phyloP scores from a whole-genome alignment of 2,329 filamentous ascomycete species.

The Aspergillus vadensis region DNA sequence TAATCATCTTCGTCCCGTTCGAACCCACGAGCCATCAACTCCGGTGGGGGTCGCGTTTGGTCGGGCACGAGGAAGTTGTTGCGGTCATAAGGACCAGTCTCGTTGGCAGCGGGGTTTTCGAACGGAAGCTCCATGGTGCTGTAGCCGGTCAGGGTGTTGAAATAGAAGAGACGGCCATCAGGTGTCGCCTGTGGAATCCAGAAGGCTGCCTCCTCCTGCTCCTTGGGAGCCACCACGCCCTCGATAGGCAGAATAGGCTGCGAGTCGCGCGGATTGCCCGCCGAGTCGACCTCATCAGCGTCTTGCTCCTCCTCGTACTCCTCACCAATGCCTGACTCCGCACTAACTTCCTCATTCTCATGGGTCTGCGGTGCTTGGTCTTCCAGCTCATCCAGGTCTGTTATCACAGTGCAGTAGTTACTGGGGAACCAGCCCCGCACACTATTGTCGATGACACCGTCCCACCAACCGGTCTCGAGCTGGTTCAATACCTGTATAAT shows the following conservation, averaged over 20 bases:
- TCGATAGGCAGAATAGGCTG: conserved; percentile 68
- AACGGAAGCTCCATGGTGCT: conserved; percentile 93
- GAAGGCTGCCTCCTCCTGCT: conserved; percentile 87
- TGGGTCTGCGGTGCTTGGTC: conserved; percentile 60
- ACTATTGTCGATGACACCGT: conserved; percentile 87
- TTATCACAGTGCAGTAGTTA: conserved; percentile 93
- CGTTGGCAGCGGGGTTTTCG: conserved; percentile 80
- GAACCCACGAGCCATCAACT: conserved; percentile 83
- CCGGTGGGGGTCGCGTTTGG: conserved; percentile 82
- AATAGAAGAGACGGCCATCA: conserved; percentile 92
- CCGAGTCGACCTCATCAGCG: conserved; percentile 68
- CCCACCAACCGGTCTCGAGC: conserved; percentile 98
- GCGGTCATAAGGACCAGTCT: conserved; percentile 83
- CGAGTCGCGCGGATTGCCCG: conserved; percentile 65
- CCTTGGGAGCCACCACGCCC: conserved; percentile 57
- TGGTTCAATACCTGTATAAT: conserved; percentile 98
- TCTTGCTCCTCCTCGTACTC: conserved; percentile 66
- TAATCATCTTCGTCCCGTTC: conserved; percentile 87
- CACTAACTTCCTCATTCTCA: conserved; percentile 55
- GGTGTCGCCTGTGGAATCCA: conserved; percentile 98
- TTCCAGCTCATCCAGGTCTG: conserved; percentile 70
- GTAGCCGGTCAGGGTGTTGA: conserved; percentile 95
- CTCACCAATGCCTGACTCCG: conserved; percentile 58
- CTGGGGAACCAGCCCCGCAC: conserved; percentile 98
- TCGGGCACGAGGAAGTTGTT: conserved; percentile 88